A percentile compares a stretch with the other conserved stretches of the same genome.
These are phyloP conservation scores for Terana coerulea DNA, from an alignment of 768 basidiomycete genomes.

Conservation along the genomic window DNA sequence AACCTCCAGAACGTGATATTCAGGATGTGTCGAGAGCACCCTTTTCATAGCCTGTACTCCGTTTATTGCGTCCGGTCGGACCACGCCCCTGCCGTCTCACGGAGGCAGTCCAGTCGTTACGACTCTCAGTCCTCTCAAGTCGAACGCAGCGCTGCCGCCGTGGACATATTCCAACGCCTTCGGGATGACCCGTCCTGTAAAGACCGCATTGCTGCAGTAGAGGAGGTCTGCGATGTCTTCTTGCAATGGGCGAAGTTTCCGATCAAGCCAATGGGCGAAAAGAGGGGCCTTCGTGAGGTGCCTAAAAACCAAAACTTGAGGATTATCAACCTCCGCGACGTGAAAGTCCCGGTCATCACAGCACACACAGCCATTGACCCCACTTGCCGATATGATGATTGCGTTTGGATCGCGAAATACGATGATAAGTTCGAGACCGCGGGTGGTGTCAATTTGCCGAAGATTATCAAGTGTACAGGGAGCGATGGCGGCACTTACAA, in stretches of 20 bases:
- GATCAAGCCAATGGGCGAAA: constrained; percentile 34
- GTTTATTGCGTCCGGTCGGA: constrained; percentile 61
- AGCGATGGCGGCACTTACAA: constrained; percentile 61
- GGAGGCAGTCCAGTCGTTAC: constrained; percentile 26
- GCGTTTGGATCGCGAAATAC: constrained; percentile 69
- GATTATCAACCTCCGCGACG: constrained; percentile 47
- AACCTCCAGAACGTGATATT: constrained; percentile 63
- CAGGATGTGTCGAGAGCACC: constrained; percentile 84
- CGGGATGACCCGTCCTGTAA: constrained; percentile 35
- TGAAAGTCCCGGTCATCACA: constrained; percentile 86
- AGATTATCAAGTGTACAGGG: constrained; percentile 71
- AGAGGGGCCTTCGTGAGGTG: constrained; percentile 40
- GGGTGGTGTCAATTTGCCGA: constrained; percentile 82
- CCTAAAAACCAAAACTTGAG: constrained; percentile 30
- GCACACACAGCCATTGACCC: constrained; percentile 64
- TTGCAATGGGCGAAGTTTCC: constrained; percentile 70
- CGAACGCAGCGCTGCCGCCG: constrained; percentile 65
- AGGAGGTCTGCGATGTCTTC: constrained; percentile 59
- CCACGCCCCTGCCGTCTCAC: constrained; percentile 32
- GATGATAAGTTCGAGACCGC: constrained; percentile 53
- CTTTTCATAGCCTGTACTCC: constrained; percentile 91
- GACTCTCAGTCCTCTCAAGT: constrained; percentile 42
- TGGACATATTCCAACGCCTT: constrained; percentile 54
- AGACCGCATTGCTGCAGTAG: constrained; percentile 47
- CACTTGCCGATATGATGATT: constrained; percentile 61